A percentile compares a stretch with the other conserved stretches of the same genome.
These are phyloP conservation scores for Ascochyta pisi DNA, from an alignment of 2,329 filamentous ascomycete genomes.

Conservation along the genomic window DNA sequence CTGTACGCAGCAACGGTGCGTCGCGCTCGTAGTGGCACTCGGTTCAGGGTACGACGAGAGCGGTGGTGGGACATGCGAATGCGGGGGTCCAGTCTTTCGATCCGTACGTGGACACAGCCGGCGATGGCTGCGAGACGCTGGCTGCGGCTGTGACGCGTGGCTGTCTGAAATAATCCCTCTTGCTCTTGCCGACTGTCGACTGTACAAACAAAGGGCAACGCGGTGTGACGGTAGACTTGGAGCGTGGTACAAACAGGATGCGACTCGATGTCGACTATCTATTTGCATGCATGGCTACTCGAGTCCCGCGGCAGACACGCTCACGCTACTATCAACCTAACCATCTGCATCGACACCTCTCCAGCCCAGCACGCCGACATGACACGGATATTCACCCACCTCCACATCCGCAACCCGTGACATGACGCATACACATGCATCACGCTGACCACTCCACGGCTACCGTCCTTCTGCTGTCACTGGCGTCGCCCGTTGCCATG, in stretches of 20 bases:
- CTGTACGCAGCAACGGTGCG: slow-evolving; percentile 11
- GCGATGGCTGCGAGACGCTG: slow-evolving; percentile 8
- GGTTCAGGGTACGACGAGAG: slow-evolving; percentile 7
- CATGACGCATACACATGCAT: background rate
- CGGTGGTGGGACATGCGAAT: slow-evolving; percentile 19
- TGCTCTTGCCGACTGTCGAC: background rate
- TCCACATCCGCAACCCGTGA: background rate
- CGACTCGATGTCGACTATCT: slow-evolving; percentile 7
- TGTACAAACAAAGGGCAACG: background rate
- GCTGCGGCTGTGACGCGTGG: slow-evolving; percentile 12
- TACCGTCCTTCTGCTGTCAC: background rate
- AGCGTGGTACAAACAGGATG: slow-evolving; percentile 10
- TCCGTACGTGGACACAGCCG: slow-evolving; percentile 5
- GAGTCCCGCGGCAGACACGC: slow-evolving; percentile 1
- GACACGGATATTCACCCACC: background rate
- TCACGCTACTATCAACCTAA: slow-evolving; percentile 11
- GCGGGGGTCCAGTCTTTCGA: slow-evolving; percentile 10
- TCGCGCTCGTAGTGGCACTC: slow-evolving; percentile 11
- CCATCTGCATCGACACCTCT: slow-evolving; percentile 5
- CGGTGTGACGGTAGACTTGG: background rate
- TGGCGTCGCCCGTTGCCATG: background rate
- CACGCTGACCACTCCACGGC: background rate
- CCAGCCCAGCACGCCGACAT: slow-evolving; percentile 2
- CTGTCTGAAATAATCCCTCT: slow-evolving; percentile 1
- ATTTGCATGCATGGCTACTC: slow-evolving; percentile 4